Evolutionary conservation across 208 protist species (phyloP), one percentile per base, ranked within the genome.

Genomic region (Leishmania lainsoni): DNA sequence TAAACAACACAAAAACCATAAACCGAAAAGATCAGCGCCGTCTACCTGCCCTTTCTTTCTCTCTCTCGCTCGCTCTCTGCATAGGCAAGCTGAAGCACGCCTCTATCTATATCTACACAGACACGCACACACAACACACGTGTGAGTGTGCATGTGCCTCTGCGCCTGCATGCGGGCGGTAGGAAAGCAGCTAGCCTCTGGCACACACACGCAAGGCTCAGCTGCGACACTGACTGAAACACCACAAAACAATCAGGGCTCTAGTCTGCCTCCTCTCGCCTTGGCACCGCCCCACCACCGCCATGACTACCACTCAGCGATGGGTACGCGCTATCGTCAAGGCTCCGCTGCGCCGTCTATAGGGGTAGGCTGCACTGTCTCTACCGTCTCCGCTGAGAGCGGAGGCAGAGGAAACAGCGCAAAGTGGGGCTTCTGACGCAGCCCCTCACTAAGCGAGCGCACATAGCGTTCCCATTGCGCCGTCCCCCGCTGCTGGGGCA

Each of bases 401-500:
- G 26, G 2, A n/a, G 73, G 81, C 61, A 87, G 84, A 12, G 75
- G 66, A 5, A 14, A 51, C 20, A 29, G 69, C 10, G 42, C 69
- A 54, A 73, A 8, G 26, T 51, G 22, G 22, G 86, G 77, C 81
- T 87, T 74, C 39, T 80, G 80, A 20, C 84, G 81, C 5, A 91
- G 78, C 12, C 86, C 85, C 17, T 91, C 85, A 39, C 83, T 87
- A 29, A 95, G 81, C 20, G 73, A 80, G 17, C 72, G 79, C 75
- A 93, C 26, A 84, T 93, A 93, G 6, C 79, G 75, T 32, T 84
- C 83, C 90, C 86, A 95, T 71, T 89, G 75, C 9, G 76, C 73
- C 20, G 69, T 81, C 16, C 83, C 87, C 0, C 87, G 88, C 70
- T 83, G 76, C 73, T 87, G 76, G 4, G 90, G 90, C 42, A 92